Evolutionary conservation across 352 stramenopile species (phyloP).

Genomic region (Phytophthora sp.): DNA sequence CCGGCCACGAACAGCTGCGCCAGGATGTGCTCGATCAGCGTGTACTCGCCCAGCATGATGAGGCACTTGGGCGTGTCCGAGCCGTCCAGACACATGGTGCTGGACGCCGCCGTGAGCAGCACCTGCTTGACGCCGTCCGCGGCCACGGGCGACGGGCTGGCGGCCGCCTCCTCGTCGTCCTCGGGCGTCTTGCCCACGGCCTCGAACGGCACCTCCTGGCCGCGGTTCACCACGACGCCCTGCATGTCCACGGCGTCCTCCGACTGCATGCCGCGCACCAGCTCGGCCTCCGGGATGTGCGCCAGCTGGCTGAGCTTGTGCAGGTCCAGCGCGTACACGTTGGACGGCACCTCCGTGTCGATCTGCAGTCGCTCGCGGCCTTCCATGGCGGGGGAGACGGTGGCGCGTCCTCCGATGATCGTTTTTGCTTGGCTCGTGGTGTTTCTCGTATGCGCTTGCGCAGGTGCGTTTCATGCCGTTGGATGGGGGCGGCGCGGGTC

Average conservation of each 20-base stretch:
- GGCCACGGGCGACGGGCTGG: not conserved
- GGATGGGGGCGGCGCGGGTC: conserved; percentile 3
- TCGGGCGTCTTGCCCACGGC: conserved; percentile 64
- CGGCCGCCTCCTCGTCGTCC: conserved; percentile 13
- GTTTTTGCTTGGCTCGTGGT: too few species aligned
- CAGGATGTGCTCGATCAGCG: conserved; percentile 82
- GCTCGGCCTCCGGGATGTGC: conserved; percentile 65
- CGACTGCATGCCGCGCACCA: conserved; percentile 76
- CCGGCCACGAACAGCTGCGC: conserved; percentile 82
- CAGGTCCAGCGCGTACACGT: conserved; percentile 76
- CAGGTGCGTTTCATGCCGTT: too few species aligned
- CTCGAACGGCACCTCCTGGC: conserved; percentile 82
- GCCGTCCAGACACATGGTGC: conserved; percentile 78
- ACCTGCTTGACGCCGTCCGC: conserved; percentile 63
- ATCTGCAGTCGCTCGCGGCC: conserved; percentile 52
- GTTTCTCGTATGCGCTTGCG: too few species aligned
- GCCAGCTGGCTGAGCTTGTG: conserved; percentile 70
- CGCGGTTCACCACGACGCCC: conserved; percentile 77
- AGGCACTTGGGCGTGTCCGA: conserved; percentile 86
- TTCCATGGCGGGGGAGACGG: conserved; percentile 28
- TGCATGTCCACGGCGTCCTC: conserved; percentile 84
- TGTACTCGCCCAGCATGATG: conserved; percentile 76
- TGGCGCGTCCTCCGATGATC: conserved; percentile 21
- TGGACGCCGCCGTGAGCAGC: conserved; percentile 79
- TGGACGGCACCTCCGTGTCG: conserved; percentile 83